These are phyloP conservation scores for Macrolepiota dolichaula DNA, from an alignment of 768 basidiomycete species.

Conservation along the genomic window DNA sequence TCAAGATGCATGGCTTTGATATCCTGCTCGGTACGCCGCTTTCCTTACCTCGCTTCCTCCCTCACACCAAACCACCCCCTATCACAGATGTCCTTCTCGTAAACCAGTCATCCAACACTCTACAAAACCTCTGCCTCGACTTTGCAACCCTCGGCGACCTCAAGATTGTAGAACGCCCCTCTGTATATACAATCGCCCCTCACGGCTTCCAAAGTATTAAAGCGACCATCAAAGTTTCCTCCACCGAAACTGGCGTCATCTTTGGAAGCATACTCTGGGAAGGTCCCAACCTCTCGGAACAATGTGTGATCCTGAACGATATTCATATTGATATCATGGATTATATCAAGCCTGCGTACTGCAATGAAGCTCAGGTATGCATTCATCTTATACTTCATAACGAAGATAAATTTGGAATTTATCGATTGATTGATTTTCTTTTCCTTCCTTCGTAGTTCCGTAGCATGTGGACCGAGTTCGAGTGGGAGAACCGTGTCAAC, in stretches of 20 bases:
- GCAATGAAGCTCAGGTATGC: conserved; percentile 85
- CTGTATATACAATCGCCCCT: conserved; percentile 89
- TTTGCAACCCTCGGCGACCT: conserved; percentile 97
- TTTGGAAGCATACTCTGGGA: conserved; percentile 99
- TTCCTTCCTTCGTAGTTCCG: conserved; percentile 62
- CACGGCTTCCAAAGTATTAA: conserved; percentile 99
- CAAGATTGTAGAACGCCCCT: conserved; percentile 94
- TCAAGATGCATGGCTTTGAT: conserved; percentile 97
- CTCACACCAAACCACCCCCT: neutral
- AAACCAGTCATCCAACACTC: conserved; percentile 90
- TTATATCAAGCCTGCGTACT: conserved; percentile 95
- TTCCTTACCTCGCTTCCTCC: neutral
- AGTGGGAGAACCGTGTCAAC: conserved; percentile 99
- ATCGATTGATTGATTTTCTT: neutral
- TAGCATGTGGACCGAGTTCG: conserved; percentile 99
- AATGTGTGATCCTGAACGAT: conserved; percentile 92
- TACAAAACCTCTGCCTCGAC: conserved; percentile 95
- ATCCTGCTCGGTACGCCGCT: conserved; percentile 75
- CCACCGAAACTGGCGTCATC: conserved; percentile 97
- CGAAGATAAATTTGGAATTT: neutral
- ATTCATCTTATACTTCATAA: neutral
- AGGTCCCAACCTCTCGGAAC: conserved; percentile 81
- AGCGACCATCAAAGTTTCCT: conserved; percentile 97
- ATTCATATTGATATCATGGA: conserved; percentile 99
- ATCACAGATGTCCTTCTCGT: conserved; percentile 85